Base-by-base conservation (phyloP, 2,329 filamentous ascomycete genomes). In the Microsporum ferrugineum region DNA sequence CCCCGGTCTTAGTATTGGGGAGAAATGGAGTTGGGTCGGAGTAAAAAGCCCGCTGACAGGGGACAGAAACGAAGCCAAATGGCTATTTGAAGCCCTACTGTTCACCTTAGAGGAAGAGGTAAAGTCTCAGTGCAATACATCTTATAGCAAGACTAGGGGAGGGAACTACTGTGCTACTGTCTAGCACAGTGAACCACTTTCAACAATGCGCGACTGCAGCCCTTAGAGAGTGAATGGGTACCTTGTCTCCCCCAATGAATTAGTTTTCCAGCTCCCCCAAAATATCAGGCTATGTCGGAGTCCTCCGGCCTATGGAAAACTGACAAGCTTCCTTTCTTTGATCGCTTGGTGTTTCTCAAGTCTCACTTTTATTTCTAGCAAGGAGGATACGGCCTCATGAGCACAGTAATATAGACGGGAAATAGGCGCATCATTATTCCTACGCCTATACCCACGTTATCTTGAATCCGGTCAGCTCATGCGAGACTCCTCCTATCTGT, bases 21-120 rank as follows among this genome's bases (percentile, higher is more conserved):
- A 57, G 53, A 65, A 66, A 57, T 77, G 75, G 75, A 75, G 72
- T 47, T 77, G 75, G 75, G 69, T 77, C 29, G 73, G 72, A 34
- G 68, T 68, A 45, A 66, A 66, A 34, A 75, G 71, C 64, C 75
- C 75, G 1, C 64, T 76, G 39, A 69, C 77, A 63, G 72, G 73
- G 3, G 69, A 75, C 33, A 76, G 73, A 59, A 71, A 71, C 57
- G 76, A 78, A 65, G 70, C 76, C 33, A 70, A 76, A 61, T 78
- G 76, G 76, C 66, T 78, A 12, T 65, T 78, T 36, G 70, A 73
- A 60, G 70, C 71, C 43, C 63, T 78, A 55, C 70, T 74, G 27
- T 66, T 71, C 36, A 71, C 68, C 7, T 63, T 78, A 53, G 74
- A 78, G 62, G 65, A 67, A 33, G 75, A 73, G 61, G 66, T 78